Evolutionary conservation across 139 green algal genomes (phyloP).

Genomic region (Picochlorum costavermella): DNA sequence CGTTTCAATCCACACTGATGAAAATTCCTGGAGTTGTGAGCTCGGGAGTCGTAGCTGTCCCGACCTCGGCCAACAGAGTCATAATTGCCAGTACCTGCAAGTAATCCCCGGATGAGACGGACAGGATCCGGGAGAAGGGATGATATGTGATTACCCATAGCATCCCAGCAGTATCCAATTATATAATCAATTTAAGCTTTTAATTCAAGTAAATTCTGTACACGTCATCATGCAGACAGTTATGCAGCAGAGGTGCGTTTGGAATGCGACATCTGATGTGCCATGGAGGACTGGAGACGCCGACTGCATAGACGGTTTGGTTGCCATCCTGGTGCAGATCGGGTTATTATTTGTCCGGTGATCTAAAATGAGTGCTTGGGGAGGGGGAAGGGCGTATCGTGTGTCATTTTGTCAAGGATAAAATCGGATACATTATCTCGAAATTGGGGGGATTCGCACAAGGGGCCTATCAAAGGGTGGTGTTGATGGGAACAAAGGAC

Average conservation of each 20-base stretch:
- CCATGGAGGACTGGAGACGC: not conserved
- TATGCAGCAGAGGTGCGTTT: conserved; percentile 21
- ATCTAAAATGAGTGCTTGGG: no score
- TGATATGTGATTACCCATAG: not conserved
- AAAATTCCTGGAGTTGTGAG: conserved; percentile 40
- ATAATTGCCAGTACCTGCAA: not conserved
- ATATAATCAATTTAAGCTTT: not conserved
- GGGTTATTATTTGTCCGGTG: no score
- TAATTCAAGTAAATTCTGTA: conserved; percentile 1
- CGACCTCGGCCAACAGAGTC: not conserved
- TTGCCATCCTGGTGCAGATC: no score
- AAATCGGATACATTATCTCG: conserved; percentile 17
- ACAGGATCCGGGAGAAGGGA: not conserved
- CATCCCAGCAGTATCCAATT: no score
- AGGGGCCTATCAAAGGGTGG: no score
- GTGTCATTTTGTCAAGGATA: no score
- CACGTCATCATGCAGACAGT: conserved; percentile 22
- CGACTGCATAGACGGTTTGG: no score
- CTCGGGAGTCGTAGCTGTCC: conserved; percentile 40
- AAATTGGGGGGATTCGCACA: not conserved
- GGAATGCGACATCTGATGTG: not conserved
- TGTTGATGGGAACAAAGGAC: no score
- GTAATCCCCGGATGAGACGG: not conserved
- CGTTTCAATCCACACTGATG: conserved; percentile 41
- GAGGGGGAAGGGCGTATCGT: not conserved